Conservation (phyloP, 768 basidiomycete species). For the Jaapia argillacea region DNA sequence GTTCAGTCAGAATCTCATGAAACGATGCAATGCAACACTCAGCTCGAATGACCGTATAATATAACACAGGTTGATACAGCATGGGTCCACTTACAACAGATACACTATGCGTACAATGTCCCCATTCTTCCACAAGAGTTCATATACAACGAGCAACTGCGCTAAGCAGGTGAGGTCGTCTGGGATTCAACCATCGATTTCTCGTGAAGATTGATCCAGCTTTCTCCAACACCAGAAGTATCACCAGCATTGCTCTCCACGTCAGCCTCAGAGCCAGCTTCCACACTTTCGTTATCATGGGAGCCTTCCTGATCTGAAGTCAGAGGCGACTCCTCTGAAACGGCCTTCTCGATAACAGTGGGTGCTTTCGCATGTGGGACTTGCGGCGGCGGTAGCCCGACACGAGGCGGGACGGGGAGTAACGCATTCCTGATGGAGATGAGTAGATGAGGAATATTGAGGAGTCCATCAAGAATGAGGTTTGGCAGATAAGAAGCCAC, state of each 20-base stretch:
- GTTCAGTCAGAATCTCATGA: too few species aligned
- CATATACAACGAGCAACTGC: too few species aligned
- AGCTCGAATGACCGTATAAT: too few species aligned
- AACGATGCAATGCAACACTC: too few species aligned
- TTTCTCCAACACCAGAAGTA: slow-evolving; percentile 40
- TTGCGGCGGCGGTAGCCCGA: slow-evolving; percentile 10
- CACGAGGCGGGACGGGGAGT: slow-evolving; percentile 38
- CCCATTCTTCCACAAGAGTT: too few species aligned
- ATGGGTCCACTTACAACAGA: too few species aligned
- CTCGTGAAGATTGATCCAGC: slow-evolving; percentile 54
- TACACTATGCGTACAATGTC: too few species aligned
- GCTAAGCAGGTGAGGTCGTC: too few species aligned
- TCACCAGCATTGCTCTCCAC: slow-evolving; percentile 55
- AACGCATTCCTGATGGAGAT: slow-evolving; percentile 54
- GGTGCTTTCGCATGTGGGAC: slow-evolving; percentile 4
- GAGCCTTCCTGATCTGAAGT: slow-evolving; percentile 13
- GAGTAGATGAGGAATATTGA: slow-evolving; percentile 58
- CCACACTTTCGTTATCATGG: slow-evolving; percentile 13
- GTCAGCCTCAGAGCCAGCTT: slow-evolving; percentile 55
- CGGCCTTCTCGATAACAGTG: slow-evolving; percentile 6
- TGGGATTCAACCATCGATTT: too few species aligned
- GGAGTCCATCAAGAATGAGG: slow-evolving; percentile 49
- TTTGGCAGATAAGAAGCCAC: slow-evolving; percentile 63
- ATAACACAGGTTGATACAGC: too few species aligned
- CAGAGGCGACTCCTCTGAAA: too few species aligned